Conservation (phyloP, 371 early-diverging fungal species). For the Batrachochytrium dendrobatidis region DNA sequence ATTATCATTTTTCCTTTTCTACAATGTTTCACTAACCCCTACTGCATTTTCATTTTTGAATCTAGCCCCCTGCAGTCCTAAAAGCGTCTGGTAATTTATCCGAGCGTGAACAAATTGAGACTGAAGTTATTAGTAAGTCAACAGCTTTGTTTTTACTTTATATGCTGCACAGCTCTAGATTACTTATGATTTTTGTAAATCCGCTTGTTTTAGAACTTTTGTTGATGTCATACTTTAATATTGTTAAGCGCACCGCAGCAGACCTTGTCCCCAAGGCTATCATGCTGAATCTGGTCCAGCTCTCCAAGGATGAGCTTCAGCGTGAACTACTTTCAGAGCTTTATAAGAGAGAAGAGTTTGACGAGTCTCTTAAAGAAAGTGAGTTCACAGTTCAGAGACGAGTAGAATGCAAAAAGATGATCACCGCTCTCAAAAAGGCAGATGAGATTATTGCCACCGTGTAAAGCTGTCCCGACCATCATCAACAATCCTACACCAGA, state of each 20-base stretch:
- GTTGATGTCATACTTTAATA: slow-evolving; percentile 92
- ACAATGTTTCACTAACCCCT: too few relatives aligned
- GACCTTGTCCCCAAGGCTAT: slow-evolving; percentile 99
- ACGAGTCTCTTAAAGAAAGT: slow-evolving; percentile 90
- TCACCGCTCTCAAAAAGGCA: slow-evolving; percentile 89
- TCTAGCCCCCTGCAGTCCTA: slow-evolving; percentile 83
- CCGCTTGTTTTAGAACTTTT: slow-evolving; percentile 53
- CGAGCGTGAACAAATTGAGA: slow-evolving; percentile 94
- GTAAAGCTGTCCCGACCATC: too few relatives aligned
- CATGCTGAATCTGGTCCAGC: slow-evolving; percentile 92
- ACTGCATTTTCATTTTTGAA: neutral
- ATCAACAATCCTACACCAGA: too few relatives aligned
- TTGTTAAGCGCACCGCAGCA: slow-evolving; percentile 94
- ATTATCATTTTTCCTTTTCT: neutral
- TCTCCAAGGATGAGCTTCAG: slow-evolving; percentile 90
- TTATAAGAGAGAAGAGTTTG: slow-evolving; percentile 87
- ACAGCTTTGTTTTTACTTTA: too few relatives aligned
- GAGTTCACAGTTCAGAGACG: slow-evolving; percentile 85
- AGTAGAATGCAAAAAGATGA: slow-evolving; percentile 95
- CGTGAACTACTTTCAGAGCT: slow-evolving; percentile 90
- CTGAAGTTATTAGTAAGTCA: slow-evolving; percentile 90
- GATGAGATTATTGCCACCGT: slow-evolving; percentile 68
- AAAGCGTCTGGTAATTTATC: slow-evolving; percentile 91
- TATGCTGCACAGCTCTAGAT: too few relatives aligned
- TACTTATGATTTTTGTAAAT: slow-evolving; percentile 3